Percentiles rank a stretch among this genome's conserved stretches.
Evolutionary conservation across 208 protist species (phyloP).

Genomic region (Leishmania martiniquensis): DNA sequence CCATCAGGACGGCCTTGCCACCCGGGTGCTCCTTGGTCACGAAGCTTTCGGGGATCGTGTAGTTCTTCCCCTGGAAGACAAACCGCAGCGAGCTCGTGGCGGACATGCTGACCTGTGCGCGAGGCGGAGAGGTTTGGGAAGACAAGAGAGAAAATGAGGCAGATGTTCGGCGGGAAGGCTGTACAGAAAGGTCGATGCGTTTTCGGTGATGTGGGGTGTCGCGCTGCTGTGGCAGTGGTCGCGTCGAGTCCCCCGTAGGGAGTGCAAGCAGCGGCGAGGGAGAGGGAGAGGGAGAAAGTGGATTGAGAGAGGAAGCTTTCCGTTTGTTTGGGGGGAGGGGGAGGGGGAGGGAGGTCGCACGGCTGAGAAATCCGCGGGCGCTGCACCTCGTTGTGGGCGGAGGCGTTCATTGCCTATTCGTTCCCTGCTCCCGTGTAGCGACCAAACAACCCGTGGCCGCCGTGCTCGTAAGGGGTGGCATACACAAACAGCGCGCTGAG

Average conservation of each 20-base stretch:
- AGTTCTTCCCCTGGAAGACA: constrained; percentile 31
- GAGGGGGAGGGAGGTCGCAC: background rate
- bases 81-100: constrained; percentile 22
- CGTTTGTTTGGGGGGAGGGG: background rate
- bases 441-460: background rate
- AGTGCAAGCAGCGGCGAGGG: too few relatives aligned
- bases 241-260: too few relatives aligned
- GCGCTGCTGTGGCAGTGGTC: too few relatives aligned
- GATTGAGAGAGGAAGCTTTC: background rate
- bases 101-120: constrained; percentile 2
- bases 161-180: too few relatives aligned
- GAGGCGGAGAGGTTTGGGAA: background rate
- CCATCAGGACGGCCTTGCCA: constrained; percentile 31
- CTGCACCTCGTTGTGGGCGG: background rate
- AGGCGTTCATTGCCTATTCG: background rate
- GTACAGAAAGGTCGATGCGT: too few relatives aligned
- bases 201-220: too few relatives aligned
- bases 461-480: background rate
- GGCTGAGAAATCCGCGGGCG: background rate
- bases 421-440: background rate
- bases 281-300: too few relatives aligned
- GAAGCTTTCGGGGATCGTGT: constrained; percentile 39
- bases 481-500: too few relatives aligned
- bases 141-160: background rate
- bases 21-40: constrained; percentile 43